These are phyloP conservation scores for Leccinum subgranulosum DNA, from an alignment of 768 basidiomycete species.

Conservation along the genomic window DNA sequence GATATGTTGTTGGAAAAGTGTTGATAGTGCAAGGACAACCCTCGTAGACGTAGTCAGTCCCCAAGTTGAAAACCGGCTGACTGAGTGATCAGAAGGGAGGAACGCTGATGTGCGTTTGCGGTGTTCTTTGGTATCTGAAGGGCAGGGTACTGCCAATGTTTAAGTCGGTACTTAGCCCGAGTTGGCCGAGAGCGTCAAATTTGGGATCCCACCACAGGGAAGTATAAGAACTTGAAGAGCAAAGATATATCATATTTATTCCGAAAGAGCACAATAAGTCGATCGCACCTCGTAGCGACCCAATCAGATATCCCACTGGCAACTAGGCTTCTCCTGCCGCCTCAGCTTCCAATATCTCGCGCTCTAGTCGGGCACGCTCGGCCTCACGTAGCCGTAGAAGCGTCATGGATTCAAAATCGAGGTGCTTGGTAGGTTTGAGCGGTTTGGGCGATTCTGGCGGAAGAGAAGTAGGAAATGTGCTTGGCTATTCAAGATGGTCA, in stretches of 20 bases:
- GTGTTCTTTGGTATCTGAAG: not conserved
- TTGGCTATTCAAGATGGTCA: conserved; percentile 17
- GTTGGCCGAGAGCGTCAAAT: not conserved
- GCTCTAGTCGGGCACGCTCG: conserved; percentile 71
- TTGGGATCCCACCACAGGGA: not conserved
- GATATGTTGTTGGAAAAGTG: not conserved
- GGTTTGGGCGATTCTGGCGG: conserved; percentile 23
- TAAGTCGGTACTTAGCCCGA: not conserved
- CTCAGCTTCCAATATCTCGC: conserved; percentile 73
- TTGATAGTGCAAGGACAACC: not conserved
- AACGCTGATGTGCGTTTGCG: not conserved
- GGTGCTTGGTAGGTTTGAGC: conserved; percentile 33
- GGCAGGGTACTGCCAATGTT: not conserved
- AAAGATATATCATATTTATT: conserved; percentile 5
- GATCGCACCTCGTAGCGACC: conserved; percentile 11
- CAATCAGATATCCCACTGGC: not conserved
- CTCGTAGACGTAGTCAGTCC: not conserved
- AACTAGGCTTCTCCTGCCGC: conserved; percentile 29
- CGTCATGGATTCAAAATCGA: conserved; percentile 80
- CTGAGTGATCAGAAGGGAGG: not conserved
- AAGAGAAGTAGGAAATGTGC: conserved; percentile 14
- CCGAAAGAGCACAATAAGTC: conserved; percentile 4
- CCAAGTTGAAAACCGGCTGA: not conserved
- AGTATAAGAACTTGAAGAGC: not conserved
- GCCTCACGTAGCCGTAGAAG: conserved; percentile 80